Evolutionary conservation across 345 rosid species (phyloP).

Genomic region (Salix suchowensis): DNA sequence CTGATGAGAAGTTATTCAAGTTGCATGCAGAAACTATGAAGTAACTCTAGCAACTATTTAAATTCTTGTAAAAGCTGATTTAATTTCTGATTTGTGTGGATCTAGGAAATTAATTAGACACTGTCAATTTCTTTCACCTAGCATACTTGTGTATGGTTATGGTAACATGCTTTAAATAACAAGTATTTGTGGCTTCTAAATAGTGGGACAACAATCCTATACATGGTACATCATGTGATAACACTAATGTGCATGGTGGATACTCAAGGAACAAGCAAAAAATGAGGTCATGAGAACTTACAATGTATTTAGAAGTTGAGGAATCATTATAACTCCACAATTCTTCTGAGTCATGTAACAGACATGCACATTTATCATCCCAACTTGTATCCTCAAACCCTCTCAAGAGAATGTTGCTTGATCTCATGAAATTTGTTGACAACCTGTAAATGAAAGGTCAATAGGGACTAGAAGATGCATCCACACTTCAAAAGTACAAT

Average conservation of each 20-base stretch:
- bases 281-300: constrained; percentile 39
- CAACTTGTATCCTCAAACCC: constrained; percentile 39
- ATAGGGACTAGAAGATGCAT: constrained; percentile 2
- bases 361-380: constrained; percentile 65
- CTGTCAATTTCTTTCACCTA: neutral
- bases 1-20: constrained; percentile 66
- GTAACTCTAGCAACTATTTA: neutral
- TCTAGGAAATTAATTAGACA: neutral
- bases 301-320: constrained; percentile 75
- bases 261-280: constrained; percentile 5
- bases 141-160: neutral
- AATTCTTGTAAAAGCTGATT: neutral
- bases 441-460: constrained; percentile 42
- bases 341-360: constrained; percentile 65
- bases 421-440: constrained; percentile 66
- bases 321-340: constrained; percentile 78
- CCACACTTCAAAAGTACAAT: neutral
- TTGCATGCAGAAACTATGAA: neutral
- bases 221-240: neutral
- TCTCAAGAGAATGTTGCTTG: constrained; percentile 48
- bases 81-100: neutral
- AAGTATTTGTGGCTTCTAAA: neutral
- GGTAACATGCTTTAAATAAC: neutral
- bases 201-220: neutral
- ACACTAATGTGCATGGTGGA: neutral